These are phyloP conservation scores for Zymoseptoria ardabiliae DNA, from an alignment of 2,329 filamentous ascomycete species.

Conservation along the genomic window DNA sequence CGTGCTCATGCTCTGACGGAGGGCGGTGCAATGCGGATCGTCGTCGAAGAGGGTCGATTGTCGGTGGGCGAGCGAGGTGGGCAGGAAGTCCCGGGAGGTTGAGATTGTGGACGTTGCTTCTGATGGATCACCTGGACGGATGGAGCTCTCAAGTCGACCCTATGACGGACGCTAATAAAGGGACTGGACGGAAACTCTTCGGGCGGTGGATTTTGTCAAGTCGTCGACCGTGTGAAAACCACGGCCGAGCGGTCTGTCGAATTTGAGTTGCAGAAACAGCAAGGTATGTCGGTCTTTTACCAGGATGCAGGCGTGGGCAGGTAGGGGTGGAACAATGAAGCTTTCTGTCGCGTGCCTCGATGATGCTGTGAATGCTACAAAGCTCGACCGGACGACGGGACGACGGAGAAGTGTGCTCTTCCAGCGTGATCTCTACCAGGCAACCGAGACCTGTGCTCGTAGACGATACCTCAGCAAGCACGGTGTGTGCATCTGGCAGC, in stretches of 20 bases:
- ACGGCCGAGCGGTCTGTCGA: neutral
- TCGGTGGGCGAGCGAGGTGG: neutral
- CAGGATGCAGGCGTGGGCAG: neutral
- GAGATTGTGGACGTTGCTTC: neutral
- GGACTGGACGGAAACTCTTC: neutral
- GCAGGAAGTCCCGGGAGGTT: neutral
- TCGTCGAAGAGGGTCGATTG: neutral
- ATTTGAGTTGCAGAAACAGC: neutral
- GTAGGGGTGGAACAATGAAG: neutral
- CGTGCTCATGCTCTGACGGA: constrained; percentile 28
- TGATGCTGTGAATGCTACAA: neutral
- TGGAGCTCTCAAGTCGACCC: neutral
- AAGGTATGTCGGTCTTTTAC: neutral
- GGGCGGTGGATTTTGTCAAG: neutral
- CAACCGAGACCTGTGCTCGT: neutral
- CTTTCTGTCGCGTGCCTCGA: neutral
- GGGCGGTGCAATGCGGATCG: neutral
- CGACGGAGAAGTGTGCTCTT: neutral
- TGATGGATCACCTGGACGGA: neutral
- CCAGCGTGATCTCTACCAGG: neutral
- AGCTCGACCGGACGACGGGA: neutral
- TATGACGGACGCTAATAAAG: neutral
- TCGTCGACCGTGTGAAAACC: neutral
- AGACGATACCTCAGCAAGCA: neutral
- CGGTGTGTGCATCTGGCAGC: neutral